A percentile compares a stretch with the other conserved stretches of the same genome.
Conservation (phyloP, 441 rosid genomes). For the Populus hybrid region DNA sequence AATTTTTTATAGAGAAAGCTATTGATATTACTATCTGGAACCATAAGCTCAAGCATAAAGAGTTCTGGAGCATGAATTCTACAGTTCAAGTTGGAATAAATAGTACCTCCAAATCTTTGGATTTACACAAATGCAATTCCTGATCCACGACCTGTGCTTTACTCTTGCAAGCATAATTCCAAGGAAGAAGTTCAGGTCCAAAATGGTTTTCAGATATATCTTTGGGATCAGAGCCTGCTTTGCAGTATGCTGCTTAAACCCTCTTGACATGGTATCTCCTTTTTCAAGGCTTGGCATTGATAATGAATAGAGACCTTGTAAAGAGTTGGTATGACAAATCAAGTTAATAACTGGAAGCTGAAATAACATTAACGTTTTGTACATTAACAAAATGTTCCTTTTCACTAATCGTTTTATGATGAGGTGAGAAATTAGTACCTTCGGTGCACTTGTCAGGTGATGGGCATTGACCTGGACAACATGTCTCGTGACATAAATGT, state of each 20-base stretch:
- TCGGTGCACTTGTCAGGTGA: slow-evolving; percentile 73
- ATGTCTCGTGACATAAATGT: slow-evolving; percentile 83
- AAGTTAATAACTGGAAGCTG: neutral
- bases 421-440: slow-evolving; percentile 43
- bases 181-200: slow-evolving; percentile 74
- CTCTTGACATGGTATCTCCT: slow-evolving; percentile 78
- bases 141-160: slow-evolving; percentile 51
- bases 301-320: slow-evolving; percentile 75
- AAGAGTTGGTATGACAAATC: slow-evolving; percentile 10
- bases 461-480: slow-evolving; percentile 82
- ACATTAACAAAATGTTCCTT: neutral
- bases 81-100: neutral
- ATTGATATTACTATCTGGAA: neutral
- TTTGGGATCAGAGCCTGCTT: slow-evolving; percentile 53
- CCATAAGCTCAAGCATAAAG: neutral
- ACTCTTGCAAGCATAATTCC: slow-evolving; percentile 69
- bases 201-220: slow-evolving; percentile 63
- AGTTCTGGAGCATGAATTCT: neutral
- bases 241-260: slow-evolving; percentile 66
- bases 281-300: slow-evolving; percentile 71
- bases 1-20: neutral
- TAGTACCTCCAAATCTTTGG: slow-evolving; percentile 60
- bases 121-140: slow-evolving; percentile 60
- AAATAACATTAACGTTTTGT: neutral
- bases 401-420: slow-evolving; percentile 16